Conservation (phyloP, 345 rosid genomes). For the Corchorus olitorius region DNA sequence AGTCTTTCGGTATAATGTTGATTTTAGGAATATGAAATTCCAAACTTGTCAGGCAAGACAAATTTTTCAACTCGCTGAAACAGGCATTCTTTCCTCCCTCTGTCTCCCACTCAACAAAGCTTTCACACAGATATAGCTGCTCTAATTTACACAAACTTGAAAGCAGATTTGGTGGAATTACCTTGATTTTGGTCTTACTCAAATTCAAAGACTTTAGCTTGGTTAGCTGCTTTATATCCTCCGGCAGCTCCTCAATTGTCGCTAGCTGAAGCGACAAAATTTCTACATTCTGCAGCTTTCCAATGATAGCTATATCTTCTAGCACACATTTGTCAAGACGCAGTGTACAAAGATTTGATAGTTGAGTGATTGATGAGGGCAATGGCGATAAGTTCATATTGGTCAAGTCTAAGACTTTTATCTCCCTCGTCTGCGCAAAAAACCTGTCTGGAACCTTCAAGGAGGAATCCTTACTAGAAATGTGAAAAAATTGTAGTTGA, state of each 20-base stretch:
- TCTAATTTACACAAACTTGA: conserved; percentile 24
- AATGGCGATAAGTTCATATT: not conserved
- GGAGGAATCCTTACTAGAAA: accelerated
- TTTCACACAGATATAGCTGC: conserved; percentile 13
- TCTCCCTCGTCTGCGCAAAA: conserved; percentile 21
- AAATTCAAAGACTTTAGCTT: conserved; percentile 21
- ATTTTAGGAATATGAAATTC: conserved; percentile 6
- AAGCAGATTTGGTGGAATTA: conserved; percentile 12
- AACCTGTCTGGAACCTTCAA: conserved; percentile 9
- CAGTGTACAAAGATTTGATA: conserved; percentile 22
- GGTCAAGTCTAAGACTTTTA: conserved; percentile 26
- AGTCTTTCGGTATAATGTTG: not conserved
- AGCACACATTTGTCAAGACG: conserved; percentile 12
- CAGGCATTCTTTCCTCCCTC: conserved; percentile 14
- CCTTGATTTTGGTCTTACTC: not conserved
- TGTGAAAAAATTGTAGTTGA: not conserved
- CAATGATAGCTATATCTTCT: conserved; percentile 8
- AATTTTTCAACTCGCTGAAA: conserved; percentile 25
- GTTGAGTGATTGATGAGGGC: conserved; percentile 11
- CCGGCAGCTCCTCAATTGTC: conserved; percentile 15
- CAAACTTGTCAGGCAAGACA: conserved; percentile 19
- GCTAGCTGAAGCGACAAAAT: not conserved
- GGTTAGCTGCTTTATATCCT: conserved; percentile 21
- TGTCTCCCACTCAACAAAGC: conserved; percentile 21
- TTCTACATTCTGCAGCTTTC: conserved; percentile 19